Conservation (phyloP, 2,329 filamentous ascomycete genomes). For the Penicillium sp. region DNA sequence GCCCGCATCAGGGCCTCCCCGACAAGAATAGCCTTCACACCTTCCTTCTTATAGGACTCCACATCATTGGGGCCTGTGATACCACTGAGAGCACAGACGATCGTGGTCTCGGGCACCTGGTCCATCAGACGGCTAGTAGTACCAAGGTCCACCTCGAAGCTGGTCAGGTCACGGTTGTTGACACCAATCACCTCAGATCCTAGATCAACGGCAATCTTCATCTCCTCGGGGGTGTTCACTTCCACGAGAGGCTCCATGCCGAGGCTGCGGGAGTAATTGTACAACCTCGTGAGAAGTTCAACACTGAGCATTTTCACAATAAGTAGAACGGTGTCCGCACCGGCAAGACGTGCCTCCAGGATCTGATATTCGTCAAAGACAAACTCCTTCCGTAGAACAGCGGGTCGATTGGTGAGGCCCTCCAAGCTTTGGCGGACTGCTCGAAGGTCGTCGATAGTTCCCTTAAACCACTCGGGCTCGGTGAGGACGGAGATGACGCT, state of each 20-base stretch:
- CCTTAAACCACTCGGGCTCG: constrained; percentile 99
- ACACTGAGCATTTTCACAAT: constrained; percentile 97
- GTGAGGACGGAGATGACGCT: constrained; percentile 98
- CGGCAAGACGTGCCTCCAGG: constrained; percentile 86
- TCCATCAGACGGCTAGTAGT: constrained; percentile 87
- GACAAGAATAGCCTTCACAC: constrained; percentile 89
- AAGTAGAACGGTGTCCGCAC: constrained; percentile 89
- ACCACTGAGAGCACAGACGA: constrained; percentile 91
- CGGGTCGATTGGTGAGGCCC: constrained; percentile 88
- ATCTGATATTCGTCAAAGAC: constrained; percentile 99
- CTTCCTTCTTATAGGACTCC: constrained; percentile 80
- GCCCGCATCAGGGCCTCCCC: constrained; percentile 96
- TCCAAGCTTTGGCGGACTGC: constrained; percentile 86
- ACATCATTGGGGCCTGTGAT: constrained; percentile 91
- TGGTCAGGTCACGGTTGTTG: constrained; percentile 95
- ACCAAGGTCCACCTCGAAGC: constrained; percentile 92
- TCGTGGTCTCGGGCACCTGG: constrained; percentile 80
- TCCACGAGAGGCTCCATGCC: constrained; percentile 98
- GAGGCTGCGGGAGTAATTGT: constrained; percentile 83
- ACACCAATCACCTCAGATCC: constrained; percentile 93
- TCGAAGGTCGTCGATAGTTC: constrained; percentile 89
- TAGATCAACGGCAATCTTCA: constrained; percentile 81
- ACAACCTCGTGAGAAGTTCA: constrained; percentile 73
- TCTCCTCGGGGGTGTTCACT: constrained; percentile 92
- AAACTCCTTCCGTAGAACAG: constrained; percentile 92